These are phyloP conservation scores for Creolimax fragrantissima DNA, from an alignment of 78 protist species.

Conservation along the genomic window DNA sequence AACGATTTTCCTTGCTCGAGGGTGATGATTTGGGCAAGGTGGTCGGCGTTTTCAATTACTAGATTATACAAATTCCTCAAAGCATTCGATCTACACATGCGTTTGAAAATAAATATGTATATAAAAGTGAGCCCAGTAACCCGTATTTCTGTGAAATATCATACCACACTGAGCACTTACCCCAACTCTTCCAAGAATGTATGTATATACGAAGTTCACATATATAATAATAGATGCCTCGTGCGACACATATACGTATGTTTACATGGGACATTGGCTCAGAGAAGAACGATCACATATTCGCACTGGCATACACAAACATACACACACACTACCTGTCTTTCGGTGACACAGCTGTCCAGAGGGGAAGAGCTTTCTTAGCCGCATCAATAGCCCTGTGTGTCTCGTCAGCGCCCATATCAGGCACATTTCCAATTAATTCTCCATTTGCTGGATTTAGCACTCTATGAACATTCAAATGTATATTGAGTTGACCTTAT, in stretches of 20 bases:
- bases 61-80: not conserved
- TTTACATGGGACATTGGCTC: too few relatives aligned
- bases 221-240: too few relatives aligned
- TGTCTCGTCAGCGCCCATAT: constrained; percentile 22
- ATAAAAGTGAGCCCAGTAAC: not conserved
- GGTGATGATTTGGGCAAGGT: constrained; percentile 24
- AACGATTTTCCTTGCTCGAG: constrained; percentile 36
- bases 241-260: too few relatives aligned
- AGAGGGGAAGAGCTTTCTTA: not conserved
- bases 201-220: too few relatives aligned
- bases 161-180: too few relatives aligned
- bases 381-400: constrained; percentile 21
- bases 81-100: not conserved
- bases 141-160: not conserved
- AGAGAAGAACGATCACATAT: too few relatives aligned
- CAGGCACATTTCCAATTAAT: not conserved
- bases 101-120: not conserved
- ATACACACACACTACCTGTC: too few relatives aligned
- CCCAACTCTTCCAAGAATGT: too few relatives aligned
- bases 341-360: not conserved
- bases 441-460: not conserved
- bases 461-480: too few relatives aligned
- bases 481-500: too few relatives aligned
- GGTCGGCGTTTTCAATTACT: not conserved
- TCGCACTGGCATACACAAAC: too few relatives aligned